A percentile compares a stretch with the other conserved stretches of the same genome.
Conservation (phyloP, 768 basidiomycete species). For the Xerocomus brunneocitrinus region DNA sequence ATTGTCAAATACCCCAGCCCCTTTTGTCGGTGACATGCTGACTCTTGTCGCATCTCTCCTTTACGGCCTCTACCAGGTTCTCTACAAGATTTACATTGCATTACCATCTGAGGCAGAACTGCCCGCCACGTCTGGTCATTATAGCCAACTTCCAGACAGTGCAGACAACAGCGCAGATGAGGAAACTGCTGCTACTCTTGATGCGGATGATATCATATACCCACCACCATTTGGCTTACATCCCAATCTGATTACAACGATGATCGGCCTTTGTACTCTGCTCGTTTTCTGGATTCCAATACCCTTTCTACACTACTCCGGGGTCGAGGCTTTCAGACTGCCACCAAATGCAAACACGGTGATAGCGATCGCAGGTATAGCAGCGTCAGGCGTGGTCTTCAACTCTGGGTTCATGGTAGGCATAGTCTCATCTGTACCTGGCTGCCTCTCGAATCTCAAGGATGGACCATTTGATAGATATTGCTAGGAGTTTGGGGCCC, state of each 20-base stretch:
- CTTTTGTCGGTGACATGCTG: conserved; percentile 68
- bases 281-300: conserved; percentile 76
- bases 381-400: conserved; percentile 67
- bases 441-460: conserved; percentile 4
- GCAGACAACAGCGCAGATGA: conserved; percentile 30
- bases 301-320: conserved; percentile 63
- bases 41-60: conserved; percentile 67
- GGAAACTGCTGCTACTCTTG: conserved; percentile 10
- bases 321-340: conserved; percentile 60
- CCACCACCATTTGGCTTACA: conserved; percentile 81
- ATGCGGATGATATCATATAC: conserved; percentile 37
- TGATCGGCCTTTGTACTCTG: conserved; percentile 75
- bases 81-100: conserved; percentile 78
- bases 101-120: conserved; percentile 61
- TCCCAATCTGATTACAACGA: conserved; percentile 74
- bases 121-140: conserved; percentile 35
- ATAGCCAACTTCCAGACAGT: conserved; percentile 41
- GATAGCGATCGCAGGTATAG: conserved; percentile 61
- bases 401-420: conserved; percentile 84
- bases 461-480: conserved; percentile 41
- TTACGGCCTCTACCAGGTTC: conserved; percentile 77
- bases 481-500: conserved; percentile 86
- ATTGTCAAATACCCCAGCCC: conserved; percentile 35
- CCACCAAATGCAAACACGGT: conserved; percentile 49
- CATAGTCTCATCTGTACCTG: neutral